These are phyloP conservation scores for Saccharomycopsis schoenii DNA, from an alignment of 805 yeast genomes.

Conservation along the genomic window DNA sequence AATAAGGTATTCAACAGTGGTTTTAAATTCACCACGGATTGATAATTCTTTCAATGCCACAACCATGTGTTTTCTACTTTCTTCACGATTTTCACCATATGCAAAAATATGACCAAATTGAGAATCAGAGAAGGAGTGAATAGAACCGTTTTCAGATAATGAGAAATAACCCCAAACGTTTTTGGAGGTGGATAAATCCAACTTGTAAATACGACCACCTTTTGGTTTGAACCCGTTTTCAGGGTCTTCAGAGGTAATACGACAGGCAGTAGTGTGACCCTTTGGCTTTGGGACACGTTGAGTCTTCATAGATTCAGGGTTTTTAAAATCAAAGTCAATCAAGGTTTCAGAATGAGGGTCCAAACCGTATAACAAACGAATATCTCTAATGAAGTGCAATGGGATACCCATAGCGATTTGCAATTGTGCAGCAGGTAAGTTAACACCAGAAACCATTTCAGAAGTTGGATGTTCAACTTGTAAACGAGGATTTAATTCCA, in stretches of 20 bases:
- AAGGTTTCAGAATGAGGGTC: conserved; percentile 89
- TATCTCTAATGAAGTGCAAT: conserved; percentile 87
- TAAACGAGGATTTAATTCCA: conserved; percentile 95
- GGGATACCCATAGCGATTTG: conserved; percentile 99
- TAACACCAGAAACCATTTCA: conserved; percentile 98
- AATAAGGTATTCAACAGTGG: conserved; percentile 94
- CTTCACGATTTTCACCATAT: conserved; percentile 96
- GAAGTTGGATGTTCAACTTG: conserved; percentile 99
- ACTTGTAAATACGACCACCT: conserved; percentile 92
- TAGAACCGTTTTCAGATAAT: conserved; percentile 91
- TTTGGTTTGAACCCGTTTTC: conserved; percentile 99
- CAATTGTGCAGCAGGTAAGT: conserved; percentile 95
- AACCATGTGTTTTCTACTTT: conserved; percentile 97
- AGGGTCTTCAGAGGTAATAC: conserved; percentile 98
- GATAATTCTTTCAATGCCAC: conserved; percentile 94
- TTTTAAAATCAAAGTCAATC: conserved; percentile 81
- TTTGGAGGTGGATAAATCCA: conserved; percentile 92
- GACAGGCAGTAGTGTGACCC: conserved; percentile 98
- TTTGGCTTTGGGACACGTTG: conserved; percentile 93
- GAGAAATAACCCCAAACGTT: conserved; percentile 99
- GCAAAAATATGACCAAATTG: conserved; percentile 99
- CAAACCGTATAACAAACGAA: conserved; percentile 86
- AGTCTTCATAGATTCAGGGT: conserved; percentile 56
- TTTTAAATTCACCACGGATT: conserved; percentile 96
- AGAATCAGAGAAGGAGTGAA: conserved; percentile 95